Percentiles rank a stretch among this genome's conserved stretches.
These are phyloP conservation scores for Termitomyces sp. DNA, from an alignment of 768 basidiomycete genomes.

Conservation along the genomic window DNA sequence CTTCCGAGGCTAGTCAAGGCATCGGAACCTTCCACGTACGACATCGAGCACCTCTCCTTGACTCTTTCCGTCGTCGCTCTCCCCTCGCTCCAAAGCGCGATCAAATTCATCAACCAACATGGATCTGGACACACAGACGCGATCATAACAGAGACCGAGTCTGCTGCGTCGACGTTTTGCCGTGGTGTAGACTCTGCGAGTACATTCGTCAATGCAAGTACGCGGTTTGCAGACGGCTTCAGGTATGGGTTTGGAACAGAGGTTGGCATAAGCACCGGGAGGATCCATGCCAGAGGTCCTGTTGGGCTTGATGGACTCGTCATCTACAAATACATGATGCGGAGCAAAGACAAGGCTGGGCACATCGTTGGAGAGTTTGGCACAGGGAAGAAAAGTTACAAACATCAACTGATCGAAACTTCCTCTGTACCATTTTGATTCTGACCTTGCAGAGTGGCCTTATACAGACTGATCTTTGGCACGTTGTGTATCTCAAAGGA, in stretches of 20 bases:
- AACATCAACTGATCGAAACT: conserved; percentile 49
- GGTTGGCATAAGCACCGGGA: conserved; percentile 95
- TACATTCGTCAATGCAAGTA: conserved; percentile 92
- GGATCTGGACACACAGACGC: conserved; percentile 94
- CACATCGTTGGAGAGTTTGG: conserved; percentile 90
- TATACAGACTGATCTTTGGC: not conserved
- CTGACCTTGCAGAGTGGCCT: not conserved
- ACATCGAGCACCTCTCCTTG: conserved; percentile 84
- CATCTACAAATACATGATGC: conserved; percentile 94
- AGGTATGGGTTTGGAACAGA: conserved; percentile 97
- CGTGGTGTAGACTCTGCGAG: conserved; percentile 89
- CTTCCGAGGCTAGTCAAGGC: conserved; percentile 42
- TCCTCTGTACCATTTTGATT: conserved; percentile 42
- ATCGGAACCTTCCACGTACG: conserved; percentile 63
- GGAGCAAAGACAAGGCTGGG: conserved; percentile 66
- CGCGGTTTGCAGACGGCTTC: conserved; percentile 95
- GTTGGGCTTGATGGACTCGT: conserved; percentile 92
- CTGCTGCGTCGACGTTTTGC: conserved; percentile 67
- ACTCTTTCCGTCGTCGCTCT: conserved; percentile 78
- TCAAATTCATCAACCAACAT: conserved; percentile 86
- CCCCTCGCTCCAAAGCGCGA: conserved; percentile 67
- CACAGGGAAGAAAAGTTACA: conserved; percentile 67
- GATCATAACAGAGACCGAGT: conserved; percentile 80
- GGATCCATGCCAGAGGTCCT: conserved; percentile 94
- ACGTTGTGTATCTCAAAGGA: not conserved